Evolutionary conservation across 1,284 basidiomycete genomes (phyloP), one percentile per base, ranked within the genome.

Genomic region (Ustilago hordei): DNA sequence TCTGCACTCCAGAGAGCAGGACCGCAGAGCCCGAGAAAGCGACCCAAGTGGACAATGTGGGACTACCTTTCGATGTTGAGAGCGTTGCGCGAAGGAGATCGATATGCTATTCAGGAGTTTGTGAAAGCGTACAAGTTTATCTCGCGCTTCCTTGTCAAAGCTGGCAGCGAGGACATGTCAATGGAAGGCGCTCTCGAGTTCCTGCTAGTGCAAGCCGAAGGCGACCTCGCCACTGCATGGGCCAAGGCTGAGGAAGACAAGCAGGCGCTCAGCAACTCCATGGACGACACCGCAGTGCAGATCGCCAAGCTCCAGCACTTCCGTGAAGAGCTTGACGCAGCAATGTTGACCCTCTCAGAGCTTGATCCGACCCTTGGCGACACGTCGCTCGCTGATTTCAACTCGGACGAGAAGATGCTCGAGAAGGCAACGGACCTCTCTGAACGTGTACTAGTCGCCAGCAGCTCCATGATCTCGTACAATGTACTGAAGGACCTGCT

Each of bases 101-200:
- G 88, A 17, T 88, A 89, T 38, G 89, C 89, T 35, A 86, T 95
- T 0, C 88, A 91, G 15, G 88, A 87, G 41, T 88, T 95, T 9
- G 86, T 92, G 11, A 81, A 86, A 3, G 89, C 89, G 11, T 92
- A 94, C 87, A 88, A 89, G 75, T 89, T 91, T 64, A 88, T 94
- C 9, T 89, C 86, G 89, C 91, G 47, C 90, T 92, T 34, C 89
- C 91, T 2, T 91, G 93, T 77, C 47, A 71, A 64, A n/a, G 55
- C 64, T n/a, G 48, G 58, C 56, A 71, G 62, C 43, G 78, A 81
- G 35, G 79, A 81, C 38, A 62, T 68, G 11, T 65, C 79, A n/a
- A 70, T 65, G 11, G 73, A 78, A 35, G 67, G 63, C 4, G 79
- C 78, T 1, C 62, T 67, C 32, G 69, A 79, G 23, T 82, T 80